phyloP scores from a whole-genome alignment of 2,329 filamentous ascomycete species.

The Fonsecaea monophora region DNA sequence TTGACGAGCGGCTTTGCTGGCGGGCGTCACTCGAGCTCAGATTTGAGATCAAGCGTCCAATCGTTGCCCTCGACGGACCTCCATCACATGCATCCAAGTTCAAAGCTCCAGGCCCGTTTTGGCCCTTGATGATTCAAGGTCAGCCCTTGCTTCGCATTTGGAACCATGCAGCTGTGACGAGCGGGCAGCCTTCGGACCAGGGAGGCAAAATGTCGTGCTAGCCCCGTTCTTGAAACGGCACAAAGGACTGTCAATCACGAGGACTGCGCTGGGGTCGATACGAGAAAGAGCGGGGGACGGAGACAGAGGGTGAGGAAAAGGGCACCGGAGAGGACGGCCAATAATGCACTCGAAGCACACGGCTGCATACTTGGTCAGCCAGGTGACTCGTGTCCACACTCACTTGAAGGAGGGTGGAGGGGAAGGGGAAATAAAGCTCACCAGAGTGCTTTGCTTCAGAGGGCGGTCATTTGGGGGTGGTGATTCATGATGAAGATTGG shows the following conservation, averaged over 20 bases:
- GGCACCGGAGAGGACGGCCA: background rate
- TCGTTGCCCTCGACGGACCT: constrained; percentile 14
- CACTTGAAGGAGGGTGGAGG: too few relatives aligned
- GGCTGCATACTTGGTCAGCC: background rate
- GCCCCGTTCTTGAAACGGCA: constrained; percentile 2
- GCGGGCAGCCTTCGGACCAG: background rate
- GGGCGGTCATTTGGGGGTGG: background rate
- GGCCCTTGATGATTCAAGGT: constrained; percentile 8
- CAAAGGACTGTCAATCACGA: constrained; percentile 7
- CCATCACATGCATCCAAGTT: constrained; percentile 22
- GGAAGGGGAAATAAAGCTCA: background rate
- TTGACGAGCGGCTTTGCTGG: constrained; percentile 21
- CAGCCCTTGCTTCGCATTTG: constrained; percentile 16
- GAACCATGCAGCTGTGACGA: constrained; percentile 16
- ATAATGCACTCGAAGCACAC: background rate
- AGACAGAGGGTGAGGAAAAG: background rate
- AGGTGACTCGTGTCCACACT: background rate
- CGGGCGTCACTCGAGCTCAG: constrained; percentile 9
- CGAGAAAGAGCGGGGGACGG: background rate
- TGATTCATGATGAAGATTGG: background rate
- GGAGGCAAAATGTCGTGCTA: constrained; percentile 7
- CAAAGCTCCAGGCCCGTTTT: constrained; percentile 17
- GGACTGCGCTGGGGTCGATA: background rate
- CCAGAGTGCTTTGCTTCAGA: background rate
- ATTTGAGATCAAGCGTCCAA: constrained; percentile 24